Conservation (phyloP, 2,329 filamentous ascomycete genomes). For the Alternaria conjuncta region DNA sequence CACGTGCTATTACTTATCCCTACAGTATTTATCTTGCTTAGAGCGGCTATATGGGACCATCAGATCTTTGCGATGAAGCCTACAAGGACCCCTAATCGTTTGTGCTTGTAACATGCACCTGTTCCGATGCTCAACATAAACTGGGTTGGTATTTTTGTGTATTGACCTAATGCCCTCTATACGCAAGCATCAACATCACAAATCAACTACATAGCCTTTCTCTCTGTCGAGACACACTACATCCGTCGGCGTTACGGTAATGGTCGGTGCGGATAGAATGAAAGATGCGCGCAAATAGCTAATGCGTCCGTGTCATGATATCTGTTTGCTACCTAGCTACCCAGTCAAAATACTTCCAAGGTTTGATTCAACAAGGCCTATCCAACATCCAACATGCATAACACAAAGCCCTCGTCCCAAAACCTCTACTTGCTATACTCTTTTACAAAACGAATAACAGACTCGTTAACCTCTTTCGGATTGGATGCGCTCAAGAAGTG, state of each 20-base stretch:
- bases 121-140: not conserved
- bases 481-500: constrained; percentile 59
- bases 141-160: not conserved
- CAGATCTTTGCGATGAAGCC: not conserved
- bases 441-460: constrained; percentile 39
- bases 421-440: constrained; percentile 20
- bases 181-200: not conserved
- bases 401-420: not conserved
- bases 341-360: not conserved
- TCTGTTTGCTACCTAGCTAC: not conserved
- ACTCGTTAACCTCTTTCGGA: constrained; percentile 52
- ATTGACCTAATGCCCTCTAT: not conserved
- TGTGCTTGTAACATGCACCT: not conserved
- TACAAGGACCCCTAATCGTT: not conserved
- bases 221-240: not conserved
- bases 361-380: not conserved
- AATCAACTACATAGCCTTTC: not conserved
- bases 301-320: not conserved
- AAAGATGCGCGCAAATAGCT: not conserved
- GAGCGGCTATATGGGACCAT: not conserved
- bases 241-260: not conserved
- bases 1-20: not conserved
- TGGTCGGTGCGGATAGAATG: not conserved
- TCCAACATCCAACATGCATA: not conserved
- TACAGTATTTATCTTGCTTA: not conserved